Evolutionary conservation across 2,329 filamentous ascomycete genomes (phyloP), one percentile per base, ranked within the genome.

Genomic region (Cyphellophora europaea): DNA sequence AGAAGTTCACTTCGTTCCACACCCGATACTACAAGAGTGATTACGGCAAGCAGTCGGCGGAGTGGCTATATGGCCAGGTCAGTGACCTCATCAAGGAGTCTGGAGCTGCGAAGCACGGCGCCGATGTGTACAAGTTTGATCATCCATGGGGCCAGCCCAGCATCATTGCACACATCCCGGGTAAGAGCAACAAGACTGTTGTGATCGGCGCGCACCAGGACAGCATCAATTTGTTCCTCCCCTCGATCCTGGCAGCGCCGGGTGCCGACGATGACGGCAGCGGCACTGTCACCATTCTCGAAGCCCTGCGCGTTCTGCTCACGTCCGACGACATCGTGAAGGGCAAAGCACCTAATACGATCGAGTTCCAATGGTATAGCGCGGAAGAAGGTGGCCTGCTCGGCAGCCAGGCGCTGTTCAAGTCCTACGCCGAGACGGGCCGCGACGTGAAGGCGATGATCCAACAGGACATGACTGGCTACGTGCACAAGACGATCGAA

Each of bases 381-480:
- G 87, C 85, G 8, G 87, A 94, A 57, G 87, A 94, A 59, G 86
- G 81, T 33, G 87, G 88, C 19, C 68, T 94, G 30, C 72, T 93
- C 3, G 87, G 87, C 40, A 89, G 82, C 51, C 87, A 94, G 58
- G 88, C 83, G 36, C 83, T 96, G 57, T 96, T 95, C 67, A 71
- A 74, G 33, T 65, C 74, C 5, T 96, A 96, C 54, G 79, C 83
- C 59, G 76, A 79, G 55, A 61, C 73, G 14, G 71, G 72, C 19
- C 74, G 79, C 16, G 77, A 89, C 46, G 72, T 96, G 58, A 93
- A 89, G 64, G 89, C 89, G 19, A 96, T 96, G 91, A 74, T 96
- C 36, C 89, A 96, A 65, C 89, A 96, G 62, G 89, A 96, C 60
- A 96, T 96, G 89, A 93, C 86, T 2, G 89, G 89, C 12, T 95